A percentile compares a stretch with the other conserved stretches of the same genome.
Conservation (phyloP, 2,329 filamentous ascomycete genomes). For the Diaporthe batatas region DNA sequence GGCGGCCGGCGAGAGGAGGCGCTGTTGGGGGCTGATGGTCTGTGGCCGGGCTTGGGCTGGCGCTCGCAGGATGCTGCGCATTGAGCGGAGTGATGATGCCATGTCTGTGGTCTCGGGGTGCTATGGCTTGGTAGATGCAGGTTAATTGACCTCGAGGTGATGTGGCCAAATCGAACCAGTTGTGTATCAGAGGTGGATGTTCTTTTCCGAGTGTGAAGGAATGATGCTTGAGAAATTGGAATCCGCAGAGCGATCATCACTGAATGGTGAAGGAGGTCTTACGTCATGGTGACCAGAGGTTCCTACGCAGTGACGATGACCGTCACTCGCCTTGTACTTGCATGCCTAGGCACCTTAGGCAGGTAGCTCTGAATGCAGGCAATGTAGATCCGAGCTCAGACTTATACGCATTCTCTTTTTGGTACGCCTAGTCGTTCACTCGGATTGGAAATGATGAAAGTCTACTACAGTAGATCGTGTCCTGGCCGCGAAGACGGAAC, state of each 20-base stretch:
- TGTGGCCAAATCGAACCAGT: neutral
- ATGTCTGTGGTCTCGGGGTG: conserved; percentile 2
- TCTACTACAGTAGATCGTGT: no score
- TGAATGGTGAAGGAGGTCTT: conserved; percentile 9
- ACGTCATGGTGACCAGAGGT: conserved; percentile 39
- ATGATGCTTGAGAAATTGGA: neutral
- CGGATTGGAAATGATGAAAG: neutral
- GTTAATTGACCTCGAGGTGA: neutral
- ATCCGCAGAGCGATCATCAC: conserved; percentile 6
- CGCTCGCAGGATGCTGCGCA: conserved; percentile 40
- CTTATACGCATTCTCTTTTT: neutral
- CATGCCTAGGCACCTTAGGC: neutral
- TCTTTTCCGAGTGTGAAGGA: neutral
- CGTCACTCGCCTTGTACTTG: neutral
- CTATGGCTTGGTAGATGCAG: neutral
- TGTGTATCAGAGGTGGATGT: neutral
- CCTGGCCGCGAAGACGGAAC: neutral
- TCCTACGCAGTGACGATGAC: neutral
- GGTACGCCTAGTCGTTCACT: no score
- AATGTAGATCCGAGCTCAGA: neutral
- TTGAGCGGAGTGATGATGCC: conserved; percentile 31
- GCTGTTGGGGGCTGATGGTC: conserved; percentile 12
- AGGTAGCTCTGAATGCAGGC: neutral
- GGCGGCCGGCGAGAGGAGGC: conserved; percentile 20
- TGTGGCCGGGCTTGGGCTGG: conserved; percentile 36